Evolutionary conservation across 2,329 filamentous ascomycete species (phyloP).

Genomic region (Akanthomyces dipterigenus): DNA sequence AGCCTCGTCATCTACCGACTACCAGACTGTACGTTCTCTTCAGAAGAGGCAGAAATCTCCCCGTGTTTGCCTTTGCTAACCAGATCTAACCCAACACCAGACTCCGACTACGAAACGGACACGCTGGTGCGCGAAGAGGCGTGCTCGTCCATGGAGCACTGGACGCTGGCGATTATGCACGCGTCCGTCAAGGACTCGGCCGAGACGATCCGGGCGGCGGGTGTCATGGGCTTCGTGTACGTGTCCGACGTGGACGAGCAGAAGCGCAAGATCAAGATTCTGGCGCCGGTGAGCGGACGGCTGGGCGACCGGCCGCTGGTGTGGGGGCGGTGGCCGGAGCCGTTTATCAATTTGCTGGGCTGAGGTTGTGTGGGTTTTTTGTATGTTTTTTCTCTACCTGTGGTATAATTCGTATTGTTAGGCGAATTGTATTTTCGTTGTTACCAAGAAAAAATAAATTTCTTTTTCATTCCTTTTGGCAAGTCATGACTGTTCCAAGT

Average conservation of each 20-base stretch:
- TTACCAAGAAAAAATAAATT: too few species aligned
- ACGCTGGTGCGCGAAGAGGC: constrained; percentile 59
- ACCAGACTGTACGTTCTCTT: constrained; percentile 45
- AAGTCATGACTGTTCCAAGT: too few species aligned
- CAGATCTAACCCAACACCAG: constrained; percentile 12
- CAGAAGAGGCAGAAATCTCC: too few species aligned
- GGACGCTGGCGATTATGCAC: constrained; percentile 78
- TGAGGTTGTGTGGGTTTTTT: constrained; percentile 16
- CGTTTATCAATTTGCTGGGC: constrained; percentile 68
- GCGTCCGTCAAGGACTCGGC: constrained; percentile 62
- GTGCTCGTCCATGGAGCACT: constrained; percentile 65
- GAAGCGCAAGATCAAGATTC: constrained; percentile 69
- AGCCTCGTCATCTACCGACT: constrained; percentile 68
- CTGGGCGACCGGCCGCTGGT: constrained; percentile 75
- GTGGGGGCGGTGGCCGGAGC: constrained; percentile 81
- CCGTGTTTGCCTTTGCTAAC: neutral
- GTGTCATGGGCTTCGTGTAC: constrained; percentile 88
- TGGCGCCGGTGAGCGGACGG: constrained; percentile 77
- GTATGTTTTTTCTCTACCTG: neutral
- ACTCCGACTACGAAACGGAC: constrained; percentile 24
- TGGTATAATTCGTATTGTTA: too few species aligned
- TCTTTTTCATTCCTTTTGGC: too few species aligned
- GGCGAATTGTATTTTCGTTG: neutral
- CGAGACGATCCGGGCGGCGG: constrained; percentile 69
- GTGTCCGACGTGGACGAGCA: constrained; percentile 86